phyloP scores from a whole-genome alignment of 192 early-diverging fungal genomes.

The Radiomyces spectabilis region DNA sequence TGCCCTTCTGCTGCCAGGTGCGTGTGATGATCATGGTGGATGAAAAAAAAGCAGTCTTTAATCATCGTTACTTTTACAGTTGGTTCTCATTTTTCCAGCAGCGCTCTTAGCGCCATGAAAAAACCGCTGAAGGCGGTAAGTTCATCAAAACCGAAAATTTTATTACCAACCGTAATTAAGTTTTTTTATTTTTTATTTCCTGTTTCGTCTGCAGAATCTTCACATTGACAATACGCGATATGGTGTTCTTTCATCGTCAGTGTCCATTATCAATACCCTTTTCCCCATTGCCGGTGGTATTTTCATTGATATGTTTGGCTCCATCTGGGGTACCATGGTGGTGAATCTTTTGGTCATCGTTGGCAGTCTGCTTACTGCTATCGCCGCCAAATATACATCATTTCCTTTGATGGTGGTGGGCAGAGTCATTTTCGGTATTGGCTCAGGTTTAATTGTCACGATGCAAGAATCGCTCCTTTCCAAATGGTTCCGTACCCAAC shows the following conservation, averaged over 20 bases:
- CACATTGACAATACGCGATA: constrained; percentile 52
- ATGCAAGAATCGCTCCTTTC: constrained; percentile 73
- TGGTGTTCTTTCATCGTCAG: constrained; percentile 54
- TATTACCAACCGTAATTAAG: neutral
- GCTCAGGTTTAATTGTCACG: constrained; percentile 62
- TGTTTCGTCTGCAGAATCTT: constrained; percentile 50
- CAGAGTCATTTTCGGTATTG: constrained; percentile 54
- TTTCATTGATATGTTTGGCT: constrained; percentile 58
- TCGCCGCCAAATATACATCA: constrained; percentile 36
- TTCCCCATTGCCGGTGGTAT: constrained; percentile 48
- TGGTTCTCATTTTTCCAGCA: constrained; percentile 62
- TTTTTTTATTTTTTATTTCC: constrained; percentile 1
- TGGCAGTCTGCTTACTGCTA: constrained; percentile 43
- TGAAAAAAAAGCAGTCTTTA: neutral
- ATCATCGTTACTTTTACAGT: constrained; percentile 28
- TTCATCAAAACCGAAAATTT: neutral
- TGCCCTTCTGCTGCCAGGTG: constrained; percentile 56
- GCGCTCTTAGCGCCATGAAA: constrained; percentile 65
- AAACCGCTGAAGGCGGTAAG: constrained; percentile 62
- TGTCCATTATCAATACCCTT: constrained; percentile 52
- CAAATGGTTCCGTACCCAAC: constrained; percentile 65
- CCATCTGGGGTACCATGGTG: constrained; percentile 42
- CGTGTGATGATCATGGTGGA: neutral
- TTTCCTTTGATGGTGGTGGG: constrained; percentile 48
- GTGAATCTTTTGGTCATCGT: constrained; percentile 49